Conservation (phyloP, 139 green algal species). For the Chlorella sp. region DNA sequence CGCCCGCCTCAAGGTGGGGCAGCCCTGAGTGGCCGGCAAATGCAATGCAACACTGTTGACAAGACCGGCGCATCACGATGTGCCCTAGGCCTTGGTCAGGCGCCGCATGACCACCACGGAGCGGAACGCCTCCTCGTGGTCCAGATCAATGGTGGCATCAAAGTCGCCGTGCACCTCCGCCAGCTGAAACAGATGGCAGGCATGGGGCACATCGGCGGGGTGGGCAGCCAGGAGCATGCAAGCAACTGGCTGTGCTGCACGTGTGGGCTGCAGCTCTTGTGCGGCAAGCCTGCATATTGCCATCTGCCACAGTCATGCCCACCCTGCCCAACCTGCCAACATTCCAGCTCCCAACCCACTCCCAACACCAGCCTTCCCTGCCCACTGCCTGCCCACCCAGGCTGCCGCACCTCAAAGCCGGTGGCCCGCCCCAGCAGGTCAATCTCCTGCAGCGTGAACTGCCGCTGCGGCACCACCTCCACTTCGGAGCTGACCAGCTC, state of each 20-base stretch:
- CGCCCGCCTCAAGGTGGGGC: no score
- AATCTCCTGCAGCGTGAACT: constrained; percentile 45
- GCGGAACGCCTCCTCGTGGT: constrained; percentile 39
- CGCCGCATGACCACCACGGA: constrained; percentile 31
- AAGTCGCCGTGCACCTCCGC: constrained; percentile 39
- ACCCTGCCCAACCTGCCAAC: no score
- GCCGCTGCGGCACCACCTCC: constrained; percentile 30
- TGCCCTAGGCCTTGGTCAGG: no score
- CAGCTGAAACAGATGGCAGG: background rate
- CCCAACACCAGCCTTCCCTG: background rate
- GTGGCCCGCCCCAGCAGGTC: constrained; percentile 30
- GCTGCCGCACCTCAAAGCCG: constrained; percentile 20
- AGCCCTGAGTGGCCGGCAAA: no score
- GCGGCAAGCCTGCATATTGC: no score
- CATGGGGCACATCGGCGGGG: background rate
- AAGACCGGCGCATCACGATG: no score
- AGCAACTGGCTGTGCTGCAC: no score
- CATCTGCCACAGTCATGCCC: no score
- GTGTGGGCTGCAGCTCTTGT: no score
- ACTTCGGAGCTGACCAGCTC: constrained; percentile 34
- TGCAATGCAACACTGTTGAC: no score
- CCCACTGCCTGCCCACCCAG: background rate
- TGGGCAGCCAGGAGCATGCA: no score
- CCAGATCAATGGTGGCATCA: constrained; percentile 12
- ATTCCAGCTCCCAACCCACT: no score